Evolutionary conservation across 352 stramenopile genomes (phyloP), one percentile per base, ranked within the genome.

Genomic region (Phytophthora brassicae): DNA sequence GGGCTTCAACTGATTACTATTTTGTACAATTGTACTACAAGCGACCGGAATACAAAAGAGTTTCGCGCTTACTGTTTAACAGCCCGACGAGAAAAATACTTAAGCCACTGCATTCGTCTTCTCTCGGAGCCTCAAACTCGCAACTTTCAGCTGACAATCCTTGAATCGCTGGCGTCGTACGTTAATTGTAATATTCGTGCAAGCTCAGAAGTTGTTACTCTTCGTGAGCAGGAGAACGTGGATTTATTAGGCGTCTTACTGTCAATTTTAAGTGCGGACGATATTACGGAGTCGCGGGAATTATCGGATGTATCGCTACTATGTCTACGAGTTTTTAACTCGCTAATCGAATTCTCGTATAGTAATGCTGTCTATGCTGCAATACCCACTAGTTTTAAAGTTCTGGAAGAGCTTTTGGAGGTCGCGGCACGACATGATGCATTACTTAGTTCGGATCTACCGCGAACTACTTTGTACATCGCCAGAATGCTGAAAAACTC

Each of bases 331-430:
- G 19, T 65, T 20, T 69, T 43, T 16, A 65, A 52, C 24, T 41
- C 33, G 26, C 36, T 51, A 28, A 65, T 69, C 24, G 61, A 65
- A 26, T 69, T 52, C 36, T 65, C 61, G 2, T 28, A 56, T n/a
- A 16, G 13, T 7, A 69, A 65, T 28, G 55, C 55, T 3, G 41
- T 12, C 13, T 60, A 65, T 28, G 47, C 47, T 45, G 48, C 33
- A 11, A 13, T 16, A 12, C 45, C 46, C 19, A 26, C n/a, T 0
- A 24, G 52, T 19, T 20, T 60, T 1, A 9, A 35, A 13, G 3
- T 33, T 36, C 41, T 55, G 5, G 6, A 7, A 12, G 19, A 47
- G 5, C 31, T 62, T 33, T 52, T 43, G 62, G 16, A 35, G 3
- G n/a, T n/a, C 31, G 14, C 26, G 20, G 24, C 8, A 22, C 19